These are phyloP conservation scores for Fusarium sp. DNA, from an alignment of 2,329 filamentous ascomycete species.

Conservation along the genomic window DNA sequence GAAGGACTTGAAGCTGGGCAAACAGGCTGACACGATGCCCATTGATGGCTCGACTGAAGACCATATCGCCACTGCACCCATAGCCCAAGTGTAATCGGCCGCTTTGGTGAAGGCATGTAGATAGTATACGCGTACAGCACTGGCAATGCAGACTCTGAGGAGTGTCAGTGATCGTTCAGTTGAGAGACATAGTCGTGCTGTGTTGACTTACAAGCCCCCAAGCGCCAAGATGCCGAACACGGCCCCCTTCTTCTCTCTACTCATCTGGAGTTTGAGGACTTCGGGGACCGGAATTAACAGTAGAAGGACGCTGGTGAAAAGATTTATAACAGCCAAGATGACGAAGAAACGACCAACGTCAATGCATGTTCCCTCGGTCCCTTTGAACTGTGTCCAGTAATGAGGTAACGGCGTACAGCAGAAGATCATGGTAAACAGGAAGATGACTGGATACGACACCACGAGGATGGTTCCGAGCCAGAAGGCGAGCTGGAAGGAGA, in stretches of 20 bases:
- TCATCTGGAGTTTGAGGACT: constrained; percentile 19
- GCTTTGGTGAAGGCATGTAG: background rate
- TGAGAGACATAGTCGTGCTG: no score
- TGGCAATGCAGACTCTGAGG: constrained; percentile 14
- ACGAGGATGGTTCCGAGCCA: constrained; percentile 13
- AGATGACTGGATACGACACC: constrained; percentile 9
- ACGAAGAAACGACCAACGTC: constrained; percentile 14
- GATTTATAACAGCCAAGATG: constrained; percentile 9
- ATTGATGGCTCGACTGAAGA: constrained; percentile 21
- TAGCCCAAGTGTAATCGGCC: constrained; percentile 10
- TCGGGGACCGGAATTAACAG: constrained; percentile 18
- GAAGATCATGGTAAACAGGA: constrained; percentile 14
- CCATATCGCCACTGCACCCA: constrained; percentile 25
- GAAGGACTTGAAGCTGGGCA: constrained; percentile 21
- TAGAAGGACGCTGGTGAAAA: constrained; percentile 8
- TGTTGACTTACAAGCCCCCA: no score
- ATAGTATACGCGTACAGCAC: constrained; percentile 17
- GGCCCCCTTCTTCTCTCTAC: constrained; percentile 13
- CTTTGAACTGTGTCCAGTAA: constrained; percentile 20
- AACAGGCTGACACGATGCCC: constrained; percentile 18
- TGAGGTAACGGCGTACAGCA: constrained; percentile 2
- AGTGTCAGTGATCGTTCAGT: background rate
- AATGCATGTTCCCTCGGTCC: constrained; percentile 12
- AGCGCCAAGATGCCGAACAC: constrained; percentile 9
- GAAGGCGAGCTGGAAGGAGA: constrained; percentile 8